phyloP scores from a whole-genome alignment of 192 early-diverging fungal genomes.

The Funneliformis mosseae region DNA sequence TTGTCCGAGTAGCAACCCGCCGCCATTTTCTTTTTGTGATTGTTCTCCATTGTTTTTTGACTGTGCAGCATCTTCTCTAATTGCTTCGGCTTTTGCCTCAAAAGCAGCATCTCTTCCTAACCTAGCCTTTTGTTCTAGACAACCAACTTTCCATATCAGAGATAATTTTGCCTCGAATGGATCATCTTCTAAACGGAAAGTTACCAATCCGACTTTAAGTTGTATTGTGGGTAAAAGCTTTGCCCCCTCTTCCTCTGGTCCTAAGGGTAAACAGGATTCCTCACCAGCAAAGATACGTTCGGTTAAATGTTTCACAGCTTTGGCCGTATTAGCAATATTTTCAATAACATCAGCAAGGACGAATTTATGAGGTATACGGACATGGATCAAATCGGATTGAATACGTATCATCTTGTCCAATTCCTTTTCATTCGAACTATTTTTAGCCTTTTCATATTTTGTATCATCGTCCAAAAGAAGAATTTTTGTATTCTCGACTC shows the following conservation, averaged over 20 bases:
- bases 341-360: constrained; percentile 44
- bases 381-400: constrained; percentile 34
- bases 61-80: constrained; percentile 15
- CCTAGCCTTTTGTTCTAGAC: constrained; percentile 39
- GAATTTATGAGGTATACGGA: constrained; percentile 44
- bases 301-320: constrained; percentile 38
- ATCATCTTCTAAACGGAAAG: constrained; percentile 47
- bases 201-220: constrained; percentile 37
- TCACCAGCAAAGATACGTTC: constrained; percentile 26
- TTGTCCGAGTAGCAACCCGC: not conserved
- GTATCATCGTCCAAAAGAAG: constrained; percentile 20
- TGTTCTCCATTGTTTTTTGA: not conserved
- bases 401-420: constrained; percentile 26
- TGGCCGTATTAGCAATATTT: constrained; percentile 36
- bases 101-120: constrained; percentile 44
- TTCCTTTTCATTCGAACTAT: not conserved
- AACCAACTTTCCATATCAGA: constrained; percentile 41
- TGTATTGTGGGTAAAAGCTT: constrained; percentile 34
- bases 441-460: not conserved
- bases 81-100: constrained; percentile 39
- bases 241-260: constrained; percentile 32
- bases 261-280: not conserved
- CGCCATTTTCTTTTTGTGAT: not conserved
- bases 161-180: constrained; percentile 47
- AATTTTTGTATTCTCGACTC: constrained; percentile 38